Evolutionary conservation across 768 basidiomycete species (phyloP), one percentile per base, ranked within the genome.

Genomic region (Kwoniella sp.): DNA sequence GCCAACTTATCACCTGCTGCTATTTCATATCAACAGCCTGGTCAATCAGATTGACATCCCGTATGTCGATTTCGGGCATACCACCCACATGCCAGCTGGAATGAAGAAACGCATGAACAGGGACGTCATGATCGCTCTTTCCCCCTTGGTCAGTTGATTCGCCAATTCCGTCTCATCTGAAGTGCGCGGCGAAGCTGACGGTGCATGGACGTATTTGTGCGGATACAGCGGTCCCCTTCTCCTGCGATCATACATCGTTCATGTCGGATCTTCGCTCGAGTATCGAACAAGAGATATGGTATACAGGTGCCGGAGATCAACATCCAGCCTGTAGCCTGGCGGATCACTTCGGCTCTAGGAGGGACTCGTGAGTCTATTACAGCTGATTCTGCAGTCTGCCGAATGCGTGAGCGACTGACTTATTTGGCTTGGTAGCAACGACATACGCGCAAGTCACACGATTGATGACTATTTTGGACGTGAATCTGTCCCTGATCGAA

Each of bases 41-140:
- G 88, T 93, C 48, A 90, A 92, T 74, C 81, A 81, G 30, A 88
- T 90, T 72, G 82, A 86, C 36, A 82, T 96, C 44, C 92, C 91
- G 1, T 94, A 92, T 80, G 83, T 96, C 46, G 89, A 92, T 68
- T 84, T 86, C 30, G 78, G 86, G 30, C 84, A 85, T 54, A 71
- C 78, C 1, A 68, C 57, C 30, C 72, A 85, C 33, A 80, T 95
- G 7, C 90, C 91, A 1, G 65, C 63, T 30, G 82, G 80, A 19
- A 85, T 94, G 84, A 83, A 83, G 1, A 72, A 78, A 44, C 91
- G 92, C 80, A 85, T 95, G 55, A 88, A 88, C 29, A 88, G 88
- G 79, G 85, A 90, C 64, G 85, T 83, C 49, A 80, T 83, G 30
- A 84, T 84, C 74, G 86, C 88, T 26, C 81, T 92, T 68, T 88